Evolutionary conservation across 2,329 filamentous ascomycete species (phyloP).

Genomic region (Penicillium sp.): DNA sequence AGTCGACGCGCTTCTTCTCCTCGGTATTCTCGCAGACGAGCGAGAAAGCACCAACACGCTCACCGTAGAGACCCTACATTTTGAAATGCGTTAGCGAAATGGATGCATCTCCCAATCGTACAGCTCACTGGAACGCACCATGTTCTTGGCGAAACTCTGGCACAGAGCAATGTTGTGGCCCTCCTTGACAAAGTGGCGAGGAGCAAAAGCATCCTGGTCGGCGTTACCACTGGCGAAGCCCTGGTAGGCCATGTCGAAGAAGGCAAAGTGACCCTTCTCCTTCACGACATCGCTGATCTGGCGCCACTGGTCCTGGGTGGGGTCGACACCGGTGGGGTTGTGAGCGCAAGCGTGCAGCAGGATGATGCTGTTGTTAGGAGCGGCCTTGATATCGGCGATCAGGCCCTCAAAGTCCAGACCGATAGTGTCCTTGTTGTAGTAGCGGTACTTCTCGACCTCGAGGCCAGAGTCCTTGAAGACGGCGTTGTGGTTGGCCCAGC

Average conservation of each 20-base stretch:
- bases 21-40: conserved; percentile 80
- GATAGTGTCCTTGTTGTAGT: conserved; percentile 99
- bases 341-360: conserved; percentile 96
- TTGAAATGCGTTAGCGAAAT: not conserved
- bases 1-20: conserved; percentile 95
- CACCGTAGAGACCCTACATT: conserved; percentile 85
- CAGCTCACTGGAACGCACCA: conserved; percentile 58
- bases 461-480: conserved; percentile 94
- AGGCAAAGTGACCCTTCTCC: conserved; percentile 83
- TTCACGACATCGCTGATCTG: conserved; percentile 86
- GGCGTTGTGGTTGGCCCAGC: conserved; percentile 97
- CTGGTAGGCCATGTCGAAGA: conserved; percentile 99
- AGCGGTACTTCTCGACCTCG: conserved; percentile 91
- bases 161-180: conserved; percentile 85
- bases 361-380: conserved; percentile 83
- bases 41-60: conserved; percentile 96
- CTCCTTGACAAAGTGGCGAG: conserved; percentile 90
- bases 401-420: conserved; percentile 96
- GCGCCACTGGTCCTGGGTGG: conserved; percentile 87
- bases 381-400: conserved; percentile 83
- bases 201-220: conserved; percentile 87
- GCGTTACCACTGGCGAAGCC: conserved; percentile 93
- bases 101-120: too few relatives aligned
- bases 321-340: conserved; percentile 97
- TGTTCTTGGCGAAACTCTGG: conserved; percentile 99